phyloP scores from a whole-genome alignment of 192 early-diverging fungal species.

The Rhizoclosmatium sp. region DNA sequence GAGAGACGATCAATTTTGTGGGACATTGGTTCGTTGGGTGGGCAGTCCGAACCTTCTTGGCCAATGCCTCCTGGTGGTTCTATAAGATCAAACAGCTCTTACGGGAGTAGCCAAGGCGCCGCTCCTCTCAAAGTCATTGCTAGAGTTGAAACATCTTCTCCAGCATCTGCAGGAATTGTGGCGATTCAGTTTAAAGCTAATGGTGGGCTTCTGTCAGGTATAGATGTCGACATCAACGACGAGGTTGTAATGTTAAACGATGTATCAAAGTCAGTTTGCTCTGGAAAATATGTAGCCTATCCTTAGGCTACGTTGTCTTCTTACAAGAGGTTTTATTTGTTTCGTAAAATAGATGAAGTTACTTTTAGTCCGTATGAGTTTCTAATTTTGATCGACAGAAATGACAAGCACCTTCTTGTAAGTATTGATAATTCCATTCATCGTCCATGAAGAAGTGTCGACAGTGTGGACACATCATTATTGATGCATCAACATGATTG shows the following conservation, averaged over 20 bases:
- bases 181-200: constrained; percentile 40
- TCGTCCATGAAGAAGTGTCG: constrained; percentile 62
- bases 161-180: constrained; percentile 32
- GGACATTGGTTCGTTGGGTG: constrained; percentile 42
- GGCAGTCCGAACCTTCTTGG: background rate
- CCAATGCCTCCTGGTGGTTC: constrained; percentile 3
- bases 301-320: too few relatives aligned
- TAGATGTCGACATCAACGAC: constrained; percentile 30
- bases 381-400: constrained; percentile 52
- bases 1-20: constrained; percentile 51
- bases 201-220: constrained; percentile 34
- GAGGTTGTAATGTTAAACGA: constrained; percentile 22
- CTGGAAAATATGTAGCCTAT: constrained; percentile 28
- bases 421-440: constrained; percentile 61
- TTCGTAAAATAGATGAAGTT: background rate
- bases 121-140: constrained; percentile 46
- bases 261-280: constrained; percentile 14
- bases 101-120: background rate
- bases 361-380: background rate
- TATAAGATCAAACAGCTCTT: background rate
- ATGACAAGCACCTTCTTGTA: constrained; percentile 54
- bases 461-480: constrained; percentile 55
- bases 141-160: constrained; percentile 40
- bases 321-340: background rate
- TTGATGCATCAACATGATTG: constrained; percentile 40